Evolutionary conservation across 2,329 filamentous ascomycete species (phyloP), one percentile per base, ranked within the genome.

Genomic region (Tolypocladium ophioglossoides): DNA sequence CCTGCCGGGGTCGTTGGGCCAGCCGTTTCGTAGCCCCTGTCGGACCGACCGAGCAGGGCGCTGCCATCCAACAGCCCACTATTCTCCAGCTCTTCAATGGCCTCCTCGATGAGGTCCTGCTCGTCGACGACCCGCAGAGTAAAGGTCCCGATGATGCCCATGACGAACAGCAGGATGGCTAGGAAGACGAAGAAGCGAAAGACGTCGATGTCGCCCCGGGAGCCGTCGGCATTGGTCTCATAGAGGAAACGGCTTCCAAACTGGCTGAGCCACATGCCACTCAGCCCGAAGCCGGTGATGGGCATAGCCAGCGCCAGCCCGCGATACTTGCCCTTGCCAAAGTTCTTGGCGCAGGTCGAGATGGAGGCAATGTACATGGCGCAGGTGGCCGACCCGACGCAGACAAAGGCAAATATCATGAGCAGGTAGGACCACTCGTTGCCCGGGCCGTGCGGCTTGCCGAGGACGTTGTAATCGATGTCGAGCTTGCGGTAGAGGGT

Each of bases 331-430:
- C 91, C 90, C 57, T 87, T 84, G 50, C 91, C 91, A 72, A 97
- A 99, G 72, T 97, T 99, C 82, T 99, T 99, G 38, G 94, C 94
- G 66, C 91, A 96, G 0, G 92, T 95, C 8, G 92, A 92, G n/a
- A 99, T 86, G 2, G 90, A 86, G 51, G 85, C 82, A 54, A 97
- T 78, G 69, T 97, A 99, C 83, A 97, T 91, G 68, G 83, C 83
- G 59, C 87, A 89, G 0, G 92, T 96, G 6, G 84, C 92, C 58
- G 86, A 79, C 2, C 94, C 94, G 55, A 99, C 84, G 52, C 81
- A 79, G 49, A 91, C 78, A 68, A 97, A 99, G 1, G 91, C 86
- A 53, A 89, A 67, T 7, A 96, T 75, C 92, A 99, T 96, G 61
- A 87, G 75, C 60, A 80, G 80, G 62, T 95, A 91, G 0, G 90